A percentile compares a stretch with the other conserved stretches of the same genome.
Evolutionary conservation across 2,329 filamentous ascomycete species (phyloP).

Genomic region (Fusarium graminum): DNA sequence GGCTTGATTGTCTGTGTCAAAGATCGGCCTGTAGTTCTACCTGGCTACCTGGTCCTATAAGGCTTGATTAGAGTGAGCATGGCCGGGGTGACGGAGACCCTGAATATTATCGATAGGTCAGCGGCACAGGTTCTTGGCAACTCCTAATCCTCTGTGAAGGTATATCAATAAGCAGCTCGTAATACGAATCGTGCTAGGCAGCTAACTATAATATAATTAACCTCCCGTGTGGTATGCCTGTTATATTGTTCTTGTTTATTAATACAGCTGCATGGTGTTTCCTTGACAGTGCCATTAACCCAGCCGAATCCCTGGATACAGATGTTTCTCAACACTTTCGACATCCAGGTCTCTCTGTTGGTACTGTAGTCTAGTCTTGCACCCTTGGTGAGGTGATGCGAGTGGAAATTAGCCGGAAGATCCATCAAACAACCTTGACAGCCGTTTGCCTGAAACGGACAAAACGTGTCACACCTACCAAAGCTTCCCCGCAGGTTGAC

Average conservation of each 20-base stretch:
- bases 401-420: slow-evolving; percentile 37
- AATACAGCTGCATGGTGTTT: neutral
- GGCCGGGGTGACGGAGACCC: slow-evolving; percentile 29
- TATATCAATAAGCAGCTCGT: neutral
- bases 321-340: neutral
- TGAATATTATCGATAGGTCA: slow-evolving; percentile 14
- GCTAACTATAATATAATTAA: neutral
- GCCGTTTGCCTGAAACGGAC: slow-evolving; percentile 26
- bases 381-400: slow-evolving; percentile 11
- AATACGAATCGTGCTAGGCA: neutral
- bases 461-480: slow-evolving; percentile 44
- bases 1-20: neutral
- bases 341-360: slow-evolving; percentile 9
- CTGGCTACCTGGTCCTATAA: neutral
- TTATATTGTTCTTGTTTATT: neutral
- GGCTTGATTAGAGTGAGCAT: slow-evolving; percentile 17
- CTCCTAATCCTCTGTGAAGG: neutral
- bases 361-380: slow-evolving; percentile 13
- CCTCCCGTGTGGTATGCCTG: neutral
- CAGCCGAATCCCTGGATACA: neutral
- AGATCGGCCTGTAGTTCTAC: slow-evolving; percentile 17
- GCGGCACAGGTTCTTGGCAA: slow-evolving; percentile 10
- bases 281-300: neutral
- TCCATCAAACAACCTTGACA: slow-evolving; percentile 37
- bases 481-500: slow-evolving; percentile 47